Evolutionary conservation across 148 eudicot genomes (phyloP).

Genomic region (Fagopyrum esculentum): DNA sequence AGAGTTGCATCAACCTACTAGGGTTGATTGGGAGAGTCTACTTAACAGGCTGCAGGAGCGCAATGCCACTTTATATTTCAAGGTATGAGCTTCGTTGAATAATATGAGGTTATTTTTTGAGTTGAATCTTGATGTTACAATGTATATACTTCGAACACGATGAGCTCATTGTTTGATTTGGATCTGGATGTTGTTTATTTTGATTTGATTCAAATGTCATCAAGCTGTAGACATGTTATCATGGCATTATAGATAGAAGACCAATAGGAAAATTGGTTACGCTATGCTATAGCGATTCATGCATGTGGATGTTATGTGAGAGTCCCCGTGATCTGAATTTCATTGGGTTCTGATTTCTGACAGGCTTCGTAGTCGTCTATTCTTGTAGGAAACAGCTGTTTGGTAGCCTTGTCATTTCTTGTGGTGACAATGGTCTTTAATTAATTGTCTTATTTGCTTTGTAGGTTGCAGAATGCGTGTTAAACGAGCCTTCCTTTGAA

Average conservation of each 20-base stretch:
- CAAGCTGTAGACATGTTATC: background rate
- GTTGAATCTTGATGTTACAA: too few species aligned
- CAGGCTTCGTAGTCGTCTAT: background rate
- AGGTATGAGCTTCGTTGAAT: conserved; percentile 36
- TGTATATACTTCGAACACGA: too few species aligned
- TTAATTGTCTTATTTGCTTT: conserved; percentile 4
- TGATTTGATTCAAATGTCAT: background rate
- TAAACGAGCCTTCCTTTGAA: conserved; percentile 68
- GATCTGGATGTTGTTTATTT: background rate
- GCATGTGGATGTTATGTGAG: background rate
- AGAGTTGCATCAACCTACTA: conserved; percentile 60
- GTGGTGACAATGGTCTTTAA: background rate
- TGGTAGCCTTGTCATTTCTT: background rate
- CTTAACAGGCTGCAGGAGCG: conserved; percentile 51
- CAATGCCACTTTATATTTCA: conserved; percentile 34
- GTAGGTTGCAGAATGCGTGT: conserved; percentile 68
- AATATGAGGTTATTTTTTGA: too few species aligned
- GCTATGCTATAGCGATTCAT: background rate
- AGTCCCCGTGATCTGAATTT: background rate
- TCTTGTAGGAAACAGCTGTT: background rate
- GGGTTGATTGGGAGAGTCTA: conserved; percentile 72
- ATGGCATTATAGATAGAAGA: background rate
- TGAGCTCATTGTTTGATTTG: background rate
- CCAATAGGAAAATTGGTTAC: background rate
- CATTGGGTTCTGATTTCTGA: background rate